phyloP scores from a whole-genome alignment of 208 protist species.

The Trypanosoma mega region DNA sequence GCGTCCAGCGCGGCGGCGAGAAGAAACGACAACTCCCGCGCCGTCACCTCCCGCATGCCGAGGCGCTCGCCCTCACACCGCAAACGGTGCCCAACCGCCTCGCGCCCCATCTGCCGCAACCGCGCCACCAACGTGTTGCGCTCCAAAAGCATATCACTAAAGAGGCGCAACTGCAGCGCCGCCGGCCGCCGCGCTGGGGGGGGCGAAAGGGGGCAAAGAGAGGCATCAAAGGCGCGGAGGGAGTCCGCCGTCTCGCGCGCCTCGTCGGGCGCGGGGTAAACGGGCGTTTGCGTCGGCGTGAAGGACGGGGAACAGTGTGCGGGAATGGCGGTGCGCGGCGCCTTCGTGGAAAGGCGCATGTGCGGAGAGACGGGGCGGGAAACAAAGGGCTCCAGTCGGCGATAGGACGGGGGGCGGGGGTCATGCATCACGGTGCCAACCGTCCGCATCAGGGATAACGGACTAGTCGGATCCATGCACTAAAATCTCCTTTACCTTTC shows the following conservation, averaged over 20 bases:
- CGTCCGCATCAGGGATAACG: background rate
- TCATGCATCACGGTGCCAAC: constrained; percentile 27
- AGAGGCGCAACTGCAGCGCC: constrained; percentile 22
- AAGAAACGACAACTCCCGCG: constrained; percentile 26
- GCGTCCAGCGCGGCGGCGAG: constrained; percentile 23
- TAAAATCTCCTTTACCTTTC: background rate
- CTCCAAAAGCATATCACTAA: constrained; percentile 28
- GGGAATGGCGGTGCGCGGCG: background rate
- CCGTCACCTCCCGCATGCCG: constrained; percentile 31
- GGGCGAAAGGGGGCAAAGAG: background rate
- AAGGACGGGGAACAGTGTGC: too few relatives aligned
- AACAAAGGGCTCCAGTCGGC: background rate
- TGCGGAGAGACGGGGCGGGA: background rate
- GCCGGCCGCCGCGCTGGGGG: constrained; percentile 6
- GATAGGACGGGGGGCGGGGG: constrained; percentile 8
- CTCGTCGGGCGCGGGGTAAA: background rate
- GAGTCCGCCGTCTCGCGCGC: background rate
- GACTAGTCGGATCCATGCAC: background rate
- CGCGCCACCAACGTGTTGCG: constrained; percentile 27
- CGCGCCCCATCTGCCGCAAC: constrained; percentile 21
- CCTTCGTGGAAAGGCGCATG: background rate
- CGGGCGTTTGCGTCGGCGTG: background rate
- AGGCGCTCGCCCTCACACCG: constrained; percentile 21
- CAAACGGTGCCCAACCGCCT: constrained; percentile 15
- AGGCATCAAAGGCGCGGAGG: background rate